These are phyloP conservation scores for Podospora tetraspora DNA, from an alignment of 495 filamentous ascomycete species.

Conservation along the genomic window DNA sequence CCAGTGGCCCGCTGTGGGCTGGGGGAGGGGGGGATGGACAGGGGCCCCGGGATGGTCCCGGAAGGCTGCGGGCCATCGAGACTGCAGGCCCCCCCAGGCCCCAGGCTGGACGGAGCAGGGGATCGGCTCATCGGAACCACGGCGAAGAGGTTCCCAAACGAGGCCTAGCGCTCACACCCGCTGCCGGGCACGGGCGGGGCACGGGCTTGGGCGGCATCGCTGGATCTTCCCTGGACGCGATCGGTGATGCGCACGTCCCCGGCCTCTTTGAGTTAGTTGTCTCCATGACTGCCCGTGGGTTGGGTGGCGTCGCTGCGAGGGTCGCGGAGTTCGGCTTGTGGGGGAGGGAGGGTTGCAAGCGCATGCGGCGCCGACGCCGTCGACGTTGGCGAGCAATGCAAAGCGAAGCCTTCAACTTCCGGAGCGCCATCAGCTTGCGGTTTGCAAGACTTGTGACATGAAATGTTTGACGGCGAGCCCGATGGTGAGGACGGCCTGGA, in stretches of 20 bases:
- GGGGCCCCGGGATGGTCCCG: conserved; percentile 14
- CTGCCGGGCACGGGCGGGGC: neutral
- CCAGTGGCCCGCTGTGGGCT: neutral
- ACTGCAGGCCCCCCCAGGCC: neutral
- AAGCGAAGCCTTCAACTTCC: neutral
- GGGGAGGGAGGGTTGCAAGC: neutral
- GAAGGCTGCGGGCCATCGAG: conserved; percentile 7
- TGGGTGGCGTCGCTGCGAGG: neutral
- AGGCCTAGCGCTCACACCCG: conserved; percentile 13
- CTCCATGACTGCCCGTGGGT: neutral
- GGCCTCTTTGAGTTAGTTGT: neutral
- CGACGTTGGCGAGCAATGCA: neutral
- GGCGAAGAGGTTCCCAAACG: conserved; percentile 23
- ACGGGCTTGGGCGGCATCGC: neutral
- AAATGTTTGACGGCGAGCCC: conserved; percentile 4
- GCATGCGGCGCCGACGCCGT: neutral
- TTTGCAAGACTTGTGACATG: conserved; percentile 5
- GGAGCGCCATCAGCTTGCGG: neutral
- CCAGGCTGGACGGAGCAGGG: neutral
- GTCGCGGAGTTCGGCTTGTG: neutral
- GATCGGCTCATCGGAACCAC: conserved; percentile 11
- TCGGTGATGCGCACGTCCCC: neutral
- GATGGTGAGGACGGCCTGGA: neutral
- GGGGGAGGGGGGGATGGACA: neutral
- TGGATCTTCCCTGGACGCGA: conserved; percentile 5